Percentiles rank a stretch among this genome's conserved stretches.
These are phyloP conservation scores for Diaporthe ampelina DNA, from an alignment of 2,329 filamentous ascomycete species.

Conservation along the genomic window DNA sequence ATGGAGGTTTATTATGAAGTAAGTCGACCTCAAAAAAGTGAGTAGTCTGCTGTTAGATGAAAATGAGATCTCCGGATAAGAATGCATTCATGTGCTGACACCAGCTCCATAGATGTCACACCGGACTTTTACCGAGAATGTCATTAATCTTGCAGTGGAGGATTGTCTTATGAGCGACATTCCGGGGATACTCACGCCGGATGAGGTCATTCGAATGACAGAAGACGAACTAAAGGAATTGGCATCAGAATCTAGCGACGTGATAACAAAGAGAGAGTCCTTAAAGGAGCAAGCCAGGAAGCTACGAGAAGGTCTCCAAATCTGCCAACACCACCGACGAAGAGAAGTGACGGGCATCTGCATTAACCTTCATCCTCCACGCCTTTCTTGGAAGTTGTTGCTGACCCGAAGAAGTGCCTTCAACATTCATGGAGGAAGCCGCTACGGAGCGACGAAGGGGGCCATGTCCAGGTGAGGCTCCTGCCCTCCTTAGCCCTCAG, in stretches of 20 bases:
- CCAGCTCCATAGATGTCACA: background rate
- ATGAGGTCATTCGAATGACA: background rate
- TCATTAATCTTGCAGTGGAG: slow-evolving; percentile 13
- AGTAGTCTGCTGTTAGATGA: too few species aligned
- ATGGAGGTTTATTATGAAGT: slow-evolving; percentile 8
- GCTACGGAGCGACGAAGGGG: background rate
- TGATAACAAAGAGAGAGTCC: background rate
- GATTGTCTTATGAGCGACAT: slow-evolving; percentile 3
- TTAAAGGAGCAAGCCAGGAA: background rate
- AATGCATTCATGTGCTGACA: background rate
- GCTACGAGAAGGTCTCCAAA: background rate
- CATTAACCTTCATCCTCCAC: too few species aligned
- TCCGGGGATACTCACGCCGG: background rate
- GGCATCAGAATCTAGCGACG: background rate
- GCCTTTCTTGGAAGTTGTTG: too few species aligned
- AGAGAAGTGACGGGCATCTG: background rate
- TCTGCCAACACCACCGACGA: background rate
- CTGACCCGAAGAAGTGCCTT: background rate
- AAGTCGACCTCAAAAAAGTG: background rate
- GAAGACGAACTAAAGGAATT: slow-evolving; percentile 6
- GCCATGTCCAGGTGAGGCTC: background rate
- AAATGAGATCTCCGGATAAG: too few species aligned
- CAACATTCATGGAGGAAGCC: background rate
- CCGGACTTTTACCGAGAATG: background rate
- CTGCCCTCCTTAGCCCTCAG: background rate